These are phyloP conservation scores for Voacanga thouarsii DNA, from an alignment of 257 asterid genomes.

Conservation along the genomic window DNA sequence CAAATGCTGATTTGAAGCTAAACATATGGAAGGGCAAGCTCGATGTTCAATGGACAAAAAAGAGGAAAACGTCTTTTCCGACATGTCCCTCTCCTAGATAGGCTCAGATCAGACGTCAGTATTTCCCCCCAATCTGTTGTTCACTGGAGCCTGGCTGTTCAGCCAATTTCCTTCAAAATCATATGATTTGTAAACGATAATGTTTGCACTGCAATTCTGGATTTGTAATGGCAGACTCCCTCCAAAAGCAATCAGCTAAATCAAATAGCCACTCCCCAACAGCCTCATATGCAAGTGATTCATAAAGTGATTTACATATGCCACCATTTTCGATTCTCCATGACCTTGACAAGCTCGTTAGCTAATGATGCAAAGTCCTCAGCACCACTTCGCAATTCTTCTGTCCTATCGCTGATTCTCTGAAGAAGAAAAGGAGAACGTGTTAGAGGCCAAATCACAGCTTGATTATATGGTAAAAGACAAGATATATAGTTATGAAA, in stretches of 20 bases:
- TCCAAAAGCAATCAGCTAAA: neutral
- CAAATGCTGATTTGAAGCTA: neutral
- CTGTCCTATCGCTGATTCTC: conserved; percentile 73
- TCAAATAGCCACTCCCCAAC: neutral
- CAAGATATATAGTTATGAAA: neutral
- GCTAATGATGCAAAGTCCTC: conserved; percentile 90
- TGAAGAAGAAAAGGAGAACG: conserved; percentile 28
- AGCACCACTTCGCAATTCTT: conserved; percentile 72
- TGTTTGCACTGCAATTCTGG: neutral
- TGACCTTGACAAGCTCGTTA: conserved; percentile 79
- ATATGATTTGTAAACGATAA: neutral
- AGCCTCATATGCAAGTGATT: neutral
- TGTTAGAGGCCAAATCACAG: neutral
- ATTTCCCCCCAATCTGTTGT: neutral
- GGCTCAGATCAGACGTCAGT: no score
- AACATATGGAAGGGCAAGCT: no score
- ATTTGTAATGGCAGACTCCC: neutral
- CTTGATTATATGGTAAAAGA: neutral
- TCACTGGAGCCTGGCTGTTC: neutral
- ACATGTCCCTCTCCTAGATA: neutral
- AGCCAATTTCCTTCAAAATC: neutral
- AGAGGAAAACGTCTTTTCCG: neutral
- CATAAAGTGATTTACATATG: conserved; percentile 41
- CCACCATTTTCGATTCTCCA: conserved; percentile 95
- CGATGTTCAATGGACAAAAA: neutral